These are phyloP conservation scores for Parathielavia hyrcaniae DNA, from an alignment of 495 filamentous ascomycete species.

Conservation along the genomic window DNA sequence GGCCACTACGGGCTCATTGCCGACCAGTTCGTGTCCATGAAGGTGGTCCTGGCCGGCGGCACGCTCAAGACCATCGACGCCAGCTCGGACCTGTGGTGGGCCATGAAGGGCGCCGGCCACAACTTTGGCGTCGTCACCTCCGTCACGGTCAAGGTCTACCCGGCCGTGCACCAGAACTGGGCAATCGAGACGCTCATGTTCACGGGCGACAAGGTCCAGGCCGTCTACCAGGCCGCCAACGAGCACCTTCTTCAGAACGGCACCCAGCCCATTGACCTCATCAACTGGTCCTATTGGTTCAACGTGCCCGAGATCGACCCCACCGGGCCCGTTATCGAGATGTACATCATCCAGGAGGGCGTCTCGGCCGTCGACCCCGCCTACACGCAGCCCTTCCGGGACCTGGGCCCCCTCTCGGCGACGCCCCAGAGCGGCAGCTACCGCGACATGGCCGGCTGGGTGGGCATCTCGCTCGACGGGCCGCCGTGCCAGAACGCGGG, in stretches of 20 bases:
- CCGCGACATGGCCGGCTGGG: constrained; percentile 42
- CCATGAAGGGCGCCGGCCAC: constrained; percentile 53
- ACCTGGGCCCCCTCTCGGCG: constrained; percentile 39
- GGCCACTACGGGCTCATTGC: constrained; percentile 55
- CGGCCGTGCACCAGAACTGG: constrained; percentile 33
- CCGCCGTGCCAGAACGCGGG: constrained; percentile 44
- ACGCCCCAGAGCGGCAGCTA: constrained; percentile 35
- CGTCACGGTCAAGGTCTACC: constrained; percentile 44
- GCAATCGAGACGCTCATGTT: constrained; percentile 44
- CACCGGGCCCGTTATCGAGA: constrained; percentile 41
- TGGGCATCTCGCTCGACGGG: constrained; percentile 32
- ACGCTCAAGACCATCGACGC: constrained; percentile 34
- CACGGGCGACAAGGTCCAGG: constrained; percentile 44
- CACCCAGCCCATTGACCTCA: constrained; percentile 37
- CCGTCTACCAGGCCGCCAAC: constrained; percentile 44
- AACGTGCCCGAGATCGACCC: constrained; percentile 38
- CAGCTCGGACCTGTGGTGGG: constrained; percentile 51
- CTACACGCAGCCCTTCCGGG: constrained; percentile 44
- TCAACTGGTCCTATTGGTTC: constrained; percentile 50
- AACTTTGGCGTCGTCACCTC: constrained; percentile 58
- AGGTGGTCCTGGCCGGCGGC: constrained; percentile 55
- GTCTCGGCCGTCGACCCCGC: constrained; percentile 34
- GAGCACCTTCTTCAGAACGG: constrained; percentile 37
- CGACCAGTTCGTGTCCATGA: constrained; percentile 50
- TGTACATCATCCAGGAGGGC: constrained; percentile 50